phyloP scores from a whole-genome alignment of 768 basidiomycete genomes.

The Lentinula detonsa region DNA sequence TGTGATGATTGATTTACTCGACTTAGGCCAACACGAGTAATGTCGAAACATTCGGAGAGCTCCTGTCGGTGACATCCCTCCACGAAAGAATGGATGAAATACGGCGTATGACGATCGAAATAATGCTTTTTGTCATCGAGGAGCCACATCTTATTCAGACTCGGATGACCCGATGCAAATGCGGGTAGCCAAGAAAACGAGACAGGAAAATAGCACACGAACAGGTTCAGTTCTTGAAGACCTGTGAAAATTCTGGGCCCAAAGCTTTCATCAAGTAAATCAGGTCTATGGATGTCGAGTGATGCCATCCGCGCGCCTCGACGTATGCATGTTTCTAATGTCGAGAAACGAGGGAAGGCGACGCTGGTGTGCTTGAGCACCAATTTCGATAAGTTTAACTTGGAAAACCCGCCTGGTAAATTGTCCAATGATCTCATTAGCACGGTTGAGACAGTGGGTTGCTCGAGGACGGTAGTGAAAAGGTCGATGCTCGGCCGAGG shows the following conservation, averaged over 20 bases:
- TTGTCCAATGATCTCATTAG: neutral
- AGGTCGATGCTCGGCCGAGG: neutral
- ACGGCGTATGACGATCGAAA: neutral
- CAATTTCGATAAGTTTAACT: neutral
- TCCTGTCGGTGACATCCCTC: neutral
- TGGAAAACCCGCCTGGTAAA: neutral
- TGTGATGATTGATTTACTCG: neutral
- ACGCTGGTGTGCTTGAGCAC: neutral
- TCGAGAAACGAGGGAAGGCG: neutral
- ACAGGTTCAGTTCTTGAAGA: neutral
- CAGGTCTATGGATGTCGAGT: neutral
- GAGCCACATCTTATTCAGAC: neutral
- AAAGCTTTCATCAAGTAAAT: neutral
- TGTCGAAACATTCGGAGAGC: neutral
- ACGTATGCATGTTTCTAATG: neutral
- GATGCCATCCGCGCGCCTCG: neutral
- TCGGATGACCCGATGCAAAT: neutral
- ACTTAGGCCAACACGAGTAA: neutral
- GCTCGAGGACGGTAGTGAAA: neutral
- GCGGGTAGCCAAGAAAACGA: neutral
- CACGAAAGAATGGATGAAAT: neutral
- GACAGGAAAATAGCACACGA: neutral
- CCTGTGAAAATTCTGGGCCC: neutral
- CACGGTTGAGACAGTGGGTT: neutral
- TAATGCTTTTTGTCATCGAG: neutral